Conservation (phyloP, 164 flowering plant species). For the Hamamelis virginiana region DNA sequence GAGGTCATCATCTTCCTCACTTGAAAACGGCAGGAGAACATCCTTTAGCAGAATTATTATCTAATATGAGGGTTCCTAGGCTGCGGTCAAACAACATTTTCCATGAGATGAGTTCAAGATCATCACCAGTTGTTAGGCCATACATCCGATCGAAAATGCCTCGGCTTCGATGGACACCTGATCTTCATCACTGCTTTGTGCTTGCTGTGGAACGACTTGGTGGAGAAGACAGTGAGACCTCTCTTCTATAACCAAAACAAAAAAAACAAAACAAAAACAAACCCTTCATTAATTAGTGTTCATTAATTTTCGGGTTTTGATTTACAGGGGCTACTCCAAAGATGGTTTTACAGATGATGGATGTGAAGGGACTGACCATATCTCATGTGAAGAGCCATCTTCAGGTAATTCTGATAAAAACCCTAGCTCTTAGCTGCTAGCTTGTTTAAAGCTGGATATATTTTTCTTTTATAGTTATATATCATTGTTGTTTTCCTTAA, state of each 20-base stretch:
- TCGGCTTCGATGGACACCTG: conserved; percentile 47
- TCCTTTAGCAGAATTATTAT: background rate
- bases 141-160: conserved; percentile 43
- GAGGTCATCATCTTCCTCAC: conserved; percentile 9
- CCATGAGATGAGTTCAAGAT: conserved; percentile 14
- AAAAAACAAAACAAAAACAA: background rate
- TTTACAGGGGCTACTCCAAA: conserved; percentile 67
- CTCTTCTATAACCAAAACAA: background rate
- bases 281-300: too few relatives aligned
- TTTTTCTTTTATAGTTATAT: too few relatives aligned
- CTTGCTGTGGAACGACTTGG: conserved; percentile 49
- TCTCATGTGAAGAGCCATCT: conserved; percentile 78
- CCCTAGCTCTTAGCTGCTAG: too few relatives aligned
- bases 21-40: background rate
- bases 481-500: too few relatives aligned
- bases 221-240: conserved; percentile 39
- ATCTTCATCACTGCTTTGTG: conserved; percentile 43
- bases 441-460: too few relatives aligned
- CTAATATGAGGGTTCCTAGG: background rate
- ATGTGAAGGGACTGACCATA: conserved; percentile 55
- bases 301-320: background rate
- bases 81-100: too few relatives aligned
- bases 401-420: conserved; percentile 41
- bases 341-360: conserved; percentile 54
- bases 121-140: conserved; percentile 27